Base-by-base conservation (phyloP, 768 basidiomycete species). In the Hericium alpestre region DNA sequence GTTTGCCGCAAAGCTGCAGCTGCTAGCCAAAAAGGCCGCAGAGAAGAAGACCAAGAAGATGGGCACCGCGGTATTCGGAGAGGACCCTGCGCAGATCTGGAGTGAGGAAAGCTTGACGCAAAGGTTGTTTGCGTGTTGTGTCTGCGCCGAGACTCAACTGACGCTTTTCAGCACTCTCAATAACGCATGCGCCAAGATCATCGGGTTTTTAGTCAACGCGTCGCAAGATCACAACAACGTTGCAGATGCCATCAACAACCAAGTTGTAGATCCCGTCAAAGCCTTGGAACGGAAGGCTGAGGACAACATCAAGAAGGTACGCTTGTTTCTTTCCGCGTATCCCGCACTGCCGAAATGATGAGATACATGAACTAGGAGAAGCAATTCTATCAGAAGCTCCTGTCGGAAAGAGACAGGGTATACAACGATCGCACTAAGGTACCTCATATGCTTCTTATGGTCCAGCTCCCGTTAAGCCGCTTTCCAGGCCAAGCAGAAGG, bases 381-480 rank as follows among this genome's bases (percentile, higher is more conserved):
- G 55, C 75, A 75, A 61, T 86, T 82, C 69, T 89, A 83, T 66
- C 81, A 84, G 69, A 88, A 82, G 66, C 68, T 89, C 20, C 67
- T 91, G 0, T 69, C 78, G 2, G 87, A 91, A 56, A 76, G 87
- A 54, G 89, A 92, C 65, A 79, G 77, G 48, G 69, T 76, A 47
- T 88, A 86, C 61, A 68, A 70, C 39, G 87, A 90, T 58, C 83
- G 87, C 50, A 60, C 78, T 41, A 91, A 90, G 78, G 90, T 87
- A 55, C 55, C 71, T 18, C 32, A 48, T 12, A 23, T n/a, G 20
- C n/a, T 43, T 51, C 46, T 51, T 59, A 40, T 13, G 38, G 40
- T 38, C 23, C n/a, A 32, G 54, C 16, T 25, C 43, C 66, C 38
- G 51, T 52, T 47, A 39, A 51, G 25, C 23, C 16, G 52, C 57